Evolutionary conservation across 805 yeast genomes (phyloP).

Genomic region (Wickerhamomyces queroliae): DNA sequence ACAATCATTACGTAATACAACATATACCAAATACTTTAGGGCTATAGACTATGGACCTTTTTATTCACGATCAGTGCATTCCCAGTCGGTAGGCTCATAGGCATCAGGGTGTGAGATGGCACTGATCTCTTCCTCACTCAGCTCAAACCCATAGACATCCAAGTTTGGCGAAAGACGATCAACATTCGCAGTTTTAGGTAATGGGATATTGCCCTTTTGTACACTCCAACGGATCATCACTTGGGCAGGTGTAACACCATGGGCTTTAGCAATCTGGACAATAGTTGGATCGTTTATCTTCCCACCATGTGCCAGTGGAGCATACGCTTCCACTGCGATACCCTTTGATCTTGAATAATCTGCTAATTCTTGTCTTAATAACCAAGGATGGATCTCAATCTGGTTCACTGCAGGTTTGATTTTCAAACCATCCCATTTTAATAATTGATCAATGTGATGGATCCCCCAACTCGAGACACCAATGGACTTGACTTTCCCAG

Average conservation of each 20-base stretch:
- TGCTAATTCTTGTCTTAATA: constrained; percentile 33
- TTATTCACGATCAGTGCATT: constrained; percentile 15
- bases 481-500: constrained; percentile 56
- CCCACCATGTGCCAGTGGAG: constrained; percentile 56
- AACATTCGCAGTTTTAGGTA: constrained; percentile 39
- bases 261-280: constrained; percentile 32
- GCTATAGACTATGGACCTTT: no score
- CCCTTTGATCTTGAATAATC: constrained; percentile 38
- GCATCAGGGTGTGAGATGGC: constrained; percentile 44
- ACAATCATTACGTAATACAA: background rate
- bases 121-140: constrained; percentile 35
- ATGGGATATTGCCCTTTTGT: constrained; percentile 49
- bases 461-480: constrained; percentile 76
- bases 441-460: constrained; percentile 56
- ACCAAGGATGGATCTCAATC: constrained; percentile 53
- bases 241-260: constrained; percentile 40
- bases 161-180: constrained; percentile 35
- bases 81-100: constrained; percentile 76
- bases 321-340: constrained; percentile 53
- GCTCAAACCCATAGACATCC: constrained; percentile 36
- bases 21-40: no score
- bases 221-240: constrained; percentile 54
- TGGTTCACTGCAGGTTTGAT: constrained; percentile 72
- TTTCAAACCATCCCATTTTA: constrained; percentile 50
- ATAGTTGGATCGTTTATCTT: constrained; percentile 41